Evolutionary conservation across 331 rosid species (phyloP), one percentile per base, ranked within the genome.

Genomic region (Malus hybrid): DNA sequence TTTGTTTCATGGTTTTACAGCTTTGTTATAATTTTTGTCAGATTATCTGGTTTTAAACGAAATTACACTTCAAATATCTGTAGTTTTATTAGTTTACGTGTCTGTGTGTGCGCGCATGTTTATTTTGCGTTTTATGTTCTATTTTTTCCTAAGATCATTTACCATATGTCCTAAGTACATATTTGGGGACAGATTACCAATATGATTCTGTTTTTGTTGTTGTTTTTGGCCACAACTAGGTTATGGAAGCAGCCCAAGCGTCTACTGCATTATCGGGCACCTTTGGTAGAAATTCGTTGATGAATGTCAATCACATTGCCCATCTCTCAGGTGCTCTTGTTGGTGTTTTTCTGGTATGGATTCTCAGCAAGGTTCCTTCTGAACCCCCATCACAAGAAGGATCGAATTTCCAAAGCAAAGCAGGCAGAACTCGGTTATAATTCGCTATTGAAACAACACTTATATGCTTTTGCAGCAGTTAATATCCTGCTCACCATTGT

Each of bases 201-300:
- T 31, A 31, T 34, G 20, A 56, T 36, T 52, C 1, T 33, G 75
- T 13, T 50, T 66, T 34, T 61, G 74, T 74, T 68, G 69, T 69
- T 73, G 24, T 32, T 72, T 73, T 64, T 71, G 73, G 73, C 50
- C 65, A 65, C 77, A 48, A 62, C 65, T 76, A 92, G 99, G 96
- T 95, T 67, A 89, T 92, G 99, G 99, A 92, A 85, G 97, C 97
- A 68, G 99, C 99, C 46, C 97, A 95, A 81, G 93, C 99, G 73
- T 92, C 97, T 10, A 85, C 97, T 4, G 87, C 93, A 34, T 66
- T 93, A 50, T 74, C 93, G 3, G 93, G 96, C 76, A 42, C 82
- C 67, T 66, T 90, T 0, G 91, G 96, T 61, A 91, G 91, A 78
- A 64, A 73, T 79, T 39, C 88, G 9, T 67, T 90, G 87, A 94